These are phyloP conservation scores for Aquilaria yunnanensis DNA, from an alignment of 345 rosid species.

Conservation along the genomic window DNA sequence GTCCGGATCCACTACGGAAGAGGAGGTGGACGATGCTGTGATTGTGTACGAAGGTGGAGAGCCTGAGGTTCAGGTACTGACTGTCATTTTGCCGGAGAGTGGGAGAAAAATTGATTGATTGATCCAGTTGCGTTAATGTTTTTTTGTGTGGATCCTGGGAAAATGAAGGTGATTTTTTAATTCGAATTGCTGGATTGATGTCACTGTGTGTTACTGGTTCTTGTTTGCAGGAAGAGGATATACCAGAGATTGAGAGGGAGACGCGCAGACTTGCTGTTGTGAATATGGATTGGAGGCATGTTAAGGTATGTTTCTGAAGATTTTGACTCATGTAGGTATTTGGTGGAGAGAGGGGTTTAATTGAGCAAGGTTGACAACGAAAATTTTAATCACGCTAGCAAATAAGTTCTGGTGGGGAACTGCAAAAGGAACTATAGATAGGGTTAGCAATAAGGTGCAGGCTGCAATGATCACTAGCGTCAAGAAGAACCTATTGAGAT, in stretches of 20 bases:
- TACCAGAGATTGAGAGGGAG: conserved; percentile 54
- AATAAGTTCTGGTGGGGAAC: no score
- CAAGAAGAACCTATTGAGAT: no score
- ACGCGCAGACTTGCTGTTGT: conserved; percentile 77
- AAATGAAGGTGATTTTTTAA: not conserved
- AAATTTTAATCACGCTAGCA: no score
- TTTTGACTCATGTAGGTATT: conserved; percentile 7
- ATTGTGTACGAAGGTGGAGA: conserved; percentile 42
- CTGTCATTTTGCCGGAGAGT: not conserved
- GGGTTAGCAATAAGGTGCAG: no score
- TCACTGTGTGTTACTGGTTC: conserved; percentile 4
- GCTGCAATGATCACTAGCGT: no score
- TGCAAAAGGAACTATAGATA: no score
- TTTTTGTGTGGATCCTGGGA: not conserved
- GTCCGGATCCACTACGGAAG: conserved; percentile 41
- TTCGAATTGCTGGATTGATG: not conserved
- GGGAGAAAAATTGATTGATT: not conserved
- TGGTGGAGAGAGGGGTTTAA: not conserved
- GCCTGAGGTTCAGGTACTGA: conserved; percentile 34
- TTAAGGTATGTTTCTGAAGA: conserved; percentile 44
- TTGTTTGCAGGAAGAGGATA: conserved; percentile 53
- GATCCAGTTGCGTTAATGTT: not conserved
- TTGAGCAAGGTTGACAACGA: no score
- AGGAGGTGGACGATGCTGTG: conserved; percentile 48
- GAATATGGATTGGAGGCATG: conserved; percentile 92